These are phyloP conservation scores for Camelina laxa DNA, from an alignment of 345 rosid genomes.

Conservation along the genomic window DNA sequence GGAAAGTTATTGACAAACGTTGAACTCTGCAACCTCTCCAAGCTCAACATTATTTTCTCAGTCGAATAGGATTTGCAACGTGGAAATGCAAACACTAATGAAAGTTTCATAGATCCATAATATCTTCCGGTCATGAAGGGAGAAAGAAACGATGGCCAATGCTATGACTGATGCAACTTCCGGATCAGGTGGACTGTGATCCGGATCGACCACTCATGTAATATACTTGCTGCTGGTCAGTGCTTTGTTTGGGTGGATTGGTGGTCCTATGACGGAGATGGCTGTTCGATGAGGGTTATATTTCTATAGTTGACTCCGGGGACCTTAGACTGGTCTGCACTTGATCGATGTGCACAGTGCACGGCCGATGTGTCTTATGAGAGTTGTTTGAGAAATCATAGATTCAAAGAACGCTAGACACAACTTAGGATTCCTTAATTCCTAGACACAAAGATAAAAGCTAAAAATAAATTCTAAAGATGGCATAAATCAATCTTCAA, in stretches of 20 bases:
- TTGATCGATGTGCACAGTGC: neutral
- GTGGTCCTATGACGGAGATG: neutral
- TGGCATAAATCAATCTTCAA: neutral
- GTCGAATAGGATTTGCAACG: neutral
- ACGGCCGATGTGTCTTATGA: neutral
- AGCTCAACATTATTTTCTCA: neutral
- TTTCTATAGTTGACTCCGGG: neutral
- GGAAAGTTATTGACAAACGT: neutral
- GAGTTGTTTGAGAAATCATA: neutral
- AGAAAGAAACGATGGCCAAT: neutral
- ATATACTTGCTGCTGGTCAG: neutral
- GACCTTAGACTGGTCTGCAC: neutral
- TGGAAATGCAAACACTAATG: neutral
- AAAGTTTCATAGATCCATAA: no score
- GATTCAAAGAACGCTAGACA: neutral
- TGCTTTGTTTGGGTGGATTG: neutral
- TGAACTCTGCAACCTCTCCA: neutral
- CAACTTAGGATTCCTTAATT: neutral
- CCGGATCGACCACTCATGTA: neutral
- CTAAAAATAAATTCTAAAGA: neutral
- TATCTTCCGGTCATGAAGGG: no score
- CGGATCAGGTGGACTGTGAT: neutral
- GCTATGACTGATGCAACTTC: neutral
- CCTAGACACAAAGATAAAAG: neutral
- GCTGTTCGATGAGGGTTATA: neutral